These are phyloP conservation scores for Hypoxylon crocopeplum DNA, from an alignment of 495 filamentous ascomycete genomes.

Conservation along the genomic window DNA sequence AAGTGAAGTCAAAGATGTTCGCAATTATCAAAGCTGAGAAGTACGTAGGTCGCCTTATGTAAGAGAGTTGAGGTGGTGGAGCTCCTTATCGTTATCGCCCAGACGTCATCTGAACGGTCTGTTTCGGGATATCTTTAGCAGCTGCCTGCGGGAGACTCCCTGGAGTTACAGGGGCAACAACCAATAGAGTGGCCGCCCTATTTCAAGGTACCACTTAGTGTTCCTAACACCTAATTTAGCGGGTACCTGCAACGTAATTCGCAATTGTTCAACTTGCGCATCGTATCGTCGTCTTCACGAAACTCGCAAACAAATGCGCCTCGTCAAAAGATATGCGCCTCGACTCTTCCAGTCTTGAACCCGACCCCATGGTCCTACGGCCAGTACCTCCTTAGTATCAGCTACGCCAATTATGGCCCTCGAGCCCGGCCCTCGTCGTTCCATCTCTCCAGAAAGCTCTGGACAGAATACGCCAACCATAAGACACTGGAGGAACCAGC, in stretches of 20 bases:
- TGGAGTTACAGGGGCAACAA: constrained; percentile 13
- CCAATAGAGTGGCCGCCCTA: constrained; percentile 22
- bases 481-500: constrained; percentile 64
- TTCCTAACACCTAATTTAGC: constrained; percentile 25
- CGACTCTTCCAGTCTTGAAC: constrained; percentile 24
- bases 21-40: neutral
- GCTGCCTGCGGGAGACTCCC: constrained; percentile 11
- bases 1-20: neutral
- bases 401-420: constrained; percentile 66
- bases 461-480: constrained; percentile 73
- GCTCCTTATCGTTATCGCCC: constrained; percentile 30
- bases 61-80: constrained; percentile 7
- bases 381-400: constrained; percentile 38
- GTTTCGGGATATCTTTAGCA: constrained; percentile 32
- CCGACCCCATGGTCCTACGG: constrained; percentile 39
- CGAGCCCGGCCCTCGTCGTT: constrained; percentile 70
- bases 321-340: constrained; percentile 36
- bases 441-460: constrained; percentile 78
- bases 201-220: constrained; percentile 14
- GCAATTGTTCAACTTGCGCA: constrained; percentile 22
- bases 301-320: constrained; percentile 22
- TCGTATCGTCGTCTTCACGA: constrained; percentile 12
- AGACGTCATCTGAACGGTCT: constrained; percentile 26
- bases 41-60: too few species aligned
- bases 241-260: constrained; percentile 37